Conservation (phyloP, 2,329 filamentous ascomycete species). For the Fusarium falciforme region DNA sequence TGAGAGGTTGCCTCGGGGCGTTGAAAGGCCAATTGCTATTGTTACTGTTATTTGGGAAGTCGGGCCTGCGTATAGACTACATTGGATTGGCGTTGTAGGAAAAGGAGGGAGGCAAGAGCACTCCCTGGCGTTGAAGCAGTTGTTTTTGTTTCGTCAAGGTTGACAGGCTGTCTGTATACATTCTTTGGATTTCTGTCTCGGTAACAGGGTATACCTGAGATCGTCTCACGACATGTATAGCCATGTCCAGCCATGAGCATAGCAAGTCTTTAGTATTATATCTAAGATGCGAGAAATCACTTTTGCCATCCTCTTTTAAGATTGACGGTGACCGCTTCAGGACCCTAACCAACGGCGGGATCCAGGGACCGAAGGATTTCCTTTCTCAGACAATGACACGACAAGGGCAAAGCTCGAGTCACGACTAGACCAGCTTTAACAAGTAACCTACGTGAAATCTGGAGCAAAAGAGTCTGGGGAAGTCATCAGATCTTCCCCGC, state of each 20-base stretch:
- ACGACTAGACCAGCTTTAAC: too few species aligned
- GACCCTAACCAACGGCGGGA: neutral
- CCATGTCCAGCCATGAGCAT: neutral
- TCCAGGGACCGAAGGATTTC: neutral
- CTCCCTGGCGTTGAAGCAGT: constrained; percentile 15
- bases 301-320: neutral
- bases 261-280: neutral
- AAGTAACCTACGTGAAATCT: neutral
- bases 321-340: neutral
- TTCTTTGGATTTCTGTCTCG: neutral
- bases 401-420: neutral
- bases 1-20: constrained; percentile 17
- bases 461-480: neutral
- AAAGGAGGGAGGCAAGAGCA: neutral
- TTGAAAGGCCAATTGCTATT: constrained; percentile 29
- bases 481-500: neutral
- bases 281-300: neutral
- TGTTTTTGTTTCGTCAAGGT: neutral
- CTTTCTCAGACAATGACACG: neutral
- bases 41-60: constrained; percentile 19
- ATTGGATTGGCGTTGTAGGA: constrained; percentile 30
- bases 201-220: neutral
- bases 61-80: neutral
- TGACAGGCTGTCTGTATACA: neutral
- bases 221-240: neutral